Percentiles rank a stretch among this genome's conserved stretches.
These are phyloP conservation scores for Penicillium fimorum DNA, from an alignment of 495 filamentous ascomycete genomes.

Conservation along the genomic window DNA sequence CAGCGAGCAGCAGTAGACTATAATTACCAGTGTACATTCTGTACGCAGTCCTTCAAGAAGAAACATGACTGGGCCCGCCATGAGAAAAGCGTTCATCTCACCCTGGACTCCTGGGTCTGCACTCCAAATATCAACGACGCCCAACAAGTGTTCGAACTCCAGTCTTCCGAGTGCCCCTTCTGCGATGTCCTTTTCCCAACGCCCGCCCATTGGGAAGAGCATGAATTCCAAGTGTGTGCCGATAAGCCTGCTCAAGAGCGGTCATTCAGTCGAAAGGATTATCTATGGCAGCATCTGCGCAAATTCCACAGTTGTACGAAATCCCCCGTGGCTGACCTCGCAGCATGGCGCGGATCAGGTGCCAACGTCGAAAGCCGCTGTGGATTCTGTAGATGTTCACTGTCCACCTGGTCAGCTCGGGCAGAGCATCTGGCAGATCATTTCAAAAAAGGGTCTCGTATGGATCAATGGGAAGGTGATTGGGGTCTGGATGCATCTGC, in stretches of 20 bases:
- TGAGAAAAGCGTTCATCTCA: slow-evolving; percentile 76
- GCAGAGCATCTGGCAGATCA: slow-evolving; percentile 66
- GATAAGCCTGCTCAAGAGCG: slow-evolving; percentile 62
- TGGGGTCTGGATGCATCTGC: slow-evolving; percentile 66
- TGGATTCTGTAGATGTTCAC: slow-evolving; percentile 63
- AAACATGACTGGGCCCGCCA: slow-evolving; percentile 86
- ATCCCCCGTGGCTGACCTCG: slow-evolving; percentile 58
- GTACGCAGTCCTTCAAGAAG: slow-evolving; percentile 73
- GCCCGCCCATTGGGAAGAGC: slow-evolving; percentile 61
- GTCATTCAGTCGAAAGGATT: slow-evolving; percentile 82
- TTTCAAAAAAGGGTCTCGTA: slow-evolving; percentile 64
- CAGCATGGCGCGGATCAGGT: slow-evolving; percentile 63
- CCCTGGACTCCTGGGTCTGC: slow-evolving; percentile 77
- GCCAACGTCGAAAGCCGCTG: slow-evolving; percentile 64
- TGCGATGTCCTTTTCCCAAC: slow-evolving; percentile 60
- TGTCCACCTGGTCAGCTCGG: slow-evolving; percentile 61
- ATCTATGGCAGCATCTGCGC: slow-evolving; percentile 76
- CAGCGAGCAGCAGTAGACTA: slow-evolving; percentile 46
- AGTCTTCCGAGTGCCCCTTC: slow-evolving; percentile 58
- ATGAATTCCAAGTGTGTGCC: slow-evolving; percentile 69
- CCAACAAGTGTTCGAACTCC: slow-evolving; percentile 12
- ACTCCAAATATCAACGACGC: slow-evolving; percentile 27
- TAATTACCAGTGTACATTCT: slow-evolving; percentile 79
- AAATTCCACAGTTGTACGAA: slow-evolving; percentile 69
- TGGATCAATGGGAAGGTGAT: slow-evolving; percentile 70